These are phyloP conservation scores for Penicillium sp. DNA, from an alignment of 2,329 filamentous ascomycete genomes.

Conservation along the genomic window DNA sequence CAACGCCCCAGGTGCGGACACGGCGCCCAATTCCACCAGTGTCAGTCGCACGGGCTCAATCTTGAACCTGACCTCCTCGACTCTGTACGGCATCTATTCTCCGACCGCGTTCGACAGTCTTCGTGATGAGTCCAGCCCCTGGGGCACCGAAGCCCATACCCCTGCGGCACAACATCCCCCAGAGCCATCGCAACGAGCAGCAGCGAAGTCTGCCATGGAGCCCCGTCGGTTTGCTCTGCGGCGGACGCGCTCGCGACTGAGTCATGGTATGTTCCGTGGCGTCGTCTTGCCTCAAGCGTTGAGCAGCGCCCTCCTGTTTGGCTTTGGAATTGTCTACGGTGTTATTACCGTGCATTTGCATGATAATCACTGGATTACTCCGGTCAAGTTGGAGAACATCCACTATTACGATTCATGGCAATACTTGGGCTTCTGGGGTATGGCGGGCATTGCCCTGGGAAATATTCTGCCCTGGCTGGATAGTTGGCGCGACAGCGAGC, in stretches of 20 bases:
- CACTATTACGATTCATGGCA: slow-evolving; percentile 61
- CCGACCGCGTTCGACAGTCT: slow-evolving; percentile 64
- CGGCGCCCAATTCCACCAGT: slow-evolving; percentile 44
- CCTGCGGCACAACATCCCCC: slow-evolving; percentile 57
- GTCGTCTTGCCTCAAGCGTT: slow-evolving; percentile 61
- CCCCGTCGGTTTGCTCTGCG: slow-evolving; percentile 37
- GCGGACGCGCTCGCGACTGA: slow-evolving; percentile 45
- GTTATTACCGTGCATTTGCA: slow-evolving; percentile 80
- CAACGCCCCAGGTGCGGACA: slow-evolving; percentile 36
- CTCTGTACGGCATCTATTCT: slow-evolving; percentile 89
- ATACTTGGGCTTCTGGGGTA: slow-evolving; percentile 82
- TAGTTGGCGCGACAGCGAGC: slow-evolving; percentile 68
- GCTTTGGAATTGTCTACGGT: slow-evolving; percentile 82
- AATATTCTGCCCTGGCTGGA: slow-evolving; percentile 86
- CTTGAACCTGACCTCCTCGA: slow-evolving; percentile 85
- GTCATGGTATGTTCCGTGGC: slow-evolving; percentile 46
- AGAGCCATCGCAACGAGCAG: slow-evolving; percentile 31
- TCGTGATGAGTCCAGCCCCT: slow-evolving; percentile 71
- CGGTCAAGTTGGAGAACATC: slow-evolving; percentile 65
- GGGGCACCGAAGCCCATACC: slow-evolving; percentile 78
- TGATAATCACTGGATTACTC: slow-evolving; percentile 66
- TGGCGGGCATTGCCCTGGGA: slow-evolving; percentile 77
- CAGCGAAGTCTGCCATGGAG: slow-evolving; percentile 46
- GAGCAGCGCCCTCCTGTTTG: slow-evolving; percentile 72
- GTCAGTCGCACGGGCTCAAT: slow-evolving; percentile 76